Percentiles rank a stretch among this genome's conserved stretches.
These are phyloP conservation scores for Metschnikowia vanudenii DNA, from an alignment of 805 yeast genomes.

Conservation along the genomic window DNA sequence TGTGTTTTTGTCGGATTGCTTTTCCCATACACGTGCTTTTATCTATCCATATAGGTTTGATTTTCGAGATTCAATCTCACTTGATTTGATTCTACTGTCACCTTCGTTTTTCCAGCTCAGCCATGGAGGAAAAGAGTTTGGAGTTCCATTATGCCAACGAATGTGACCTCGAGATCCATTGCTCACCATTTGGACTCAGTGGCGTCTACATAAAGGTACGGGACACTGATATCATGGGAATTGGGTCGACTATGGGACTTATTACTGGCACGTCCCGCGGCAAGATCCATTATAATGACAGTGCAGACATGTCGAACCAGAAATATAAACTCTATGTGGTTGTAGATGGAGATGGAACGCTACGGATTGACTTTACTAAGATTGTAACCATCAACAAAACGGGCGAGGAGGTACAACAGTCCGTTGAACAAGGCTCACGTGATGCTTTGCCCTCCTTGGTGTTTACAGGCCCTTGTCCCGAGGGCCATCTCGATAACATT, in stretches of 20 bases:
- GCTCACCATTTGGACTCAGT: constrained; percentile 55
- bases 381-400: constrained; percentile 30
- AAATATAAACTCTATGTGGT: constrained; percentile 51
- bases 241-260: constrained; percentile 56
- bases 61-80: not conserved
- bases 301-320: constrained; percentile 44
- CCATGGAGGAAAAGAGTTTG: constrained; percentile 10
- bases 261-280: constrained; percentile 54
- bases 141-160: constrained; percentile 46
- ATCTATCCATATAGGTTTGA: not conserved
- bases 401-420: constrained; percentile 23
- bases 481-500: constrained; percentile 49
- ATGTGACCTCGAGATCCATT: constrained; percentile 53
- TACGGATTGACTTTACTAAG: constrained; percentile 52
- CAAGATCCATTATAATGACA: constrained; percentile 46
- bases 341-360: constrained; percentile 44
- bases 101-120: not conserved
- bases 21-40: too few species aligned
- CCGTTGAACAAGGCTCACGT: constrained; percentile 22
- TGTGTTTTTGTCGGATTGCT: too few species aligned
- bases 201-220: constrained; percentile 49
- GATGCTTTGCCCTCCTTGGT: constrained; percentile 47
- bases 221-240: constrained; percentile 51
- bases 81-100: not conserved
- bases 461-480: constrained; percentile 53